Conservation (phyloP, 2,329 filamentous ascomycete genomes). For the Aureobasidium sp. region DNA sequence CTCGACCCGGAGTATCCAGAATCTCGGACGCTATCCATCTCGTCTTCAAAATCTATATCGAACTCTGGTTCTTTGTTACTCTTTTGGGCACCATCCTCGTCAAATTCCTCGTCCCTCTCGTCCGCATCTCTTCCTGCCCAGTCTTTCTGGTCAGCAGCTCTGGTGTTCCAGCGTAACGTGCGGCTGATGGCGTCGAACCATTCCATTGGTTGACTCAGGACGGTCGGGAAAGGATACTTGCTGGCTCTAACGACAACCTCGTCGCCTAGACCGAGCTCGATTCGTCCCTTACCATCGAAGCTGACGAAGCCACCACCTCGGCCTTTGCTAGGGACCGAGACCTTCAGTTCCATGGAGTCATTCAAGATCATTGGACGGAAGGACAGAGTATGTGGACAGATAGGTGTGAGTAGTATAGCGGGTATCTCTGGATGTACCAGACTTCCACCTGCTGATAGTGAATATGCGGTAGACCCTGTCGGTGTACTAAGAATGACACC, state of each 20-base stretch:
- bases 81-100: slow-evolving; percentile 36
- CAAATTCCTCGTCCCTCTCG: slow-evolving; percentile 32
- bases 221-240: slow-evolving; percentile 94
- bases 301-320: slow-evolving; percentile 93
- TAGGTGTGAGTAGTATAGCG: slow-evolving; percentile 90
- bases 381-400: slow-evolving; percentile 92
- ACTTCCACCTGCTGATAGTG: slow-evolving; percentile 86
- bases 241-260: slow-evolving; percentile 93
- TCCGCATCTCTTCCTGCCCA: slow-evolving; percentile 43
- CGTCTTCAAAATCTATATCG: slow-evolving; percentile 76
- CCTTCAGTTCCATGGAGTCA: slow-evolving; percentile 84
- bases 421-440: slow-evolving; percentile 96
- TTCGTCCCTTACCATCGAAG: slow-evolving; percentile 92
- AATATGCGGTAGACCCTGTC: slow-evolving; percentile 85
- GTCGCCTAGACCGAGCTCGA: slow-evolving; percentile 88
- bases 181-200: slow-evolving; percentile 96
- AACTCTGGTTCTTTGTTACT: slow-evolving; percentile 53
- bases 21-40: slow-evolving; percentile 30
- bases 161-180: slow-evolving; percentile 89
- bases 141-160: slow-evolving; percentile 84
- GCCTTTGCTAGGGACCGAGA: slow-evolving; percentile 74
- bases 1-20: slow-evolving; percentile 20
- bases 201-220: slow-evolving; percentile 79
- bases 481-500: slow-evolving; percentile 97
- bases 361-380: slow-evolving; percentile 98